phyloP scores from a whole-genome alignment of 140 eudicot genomes.

The Anethum foeniculum region DNA sequence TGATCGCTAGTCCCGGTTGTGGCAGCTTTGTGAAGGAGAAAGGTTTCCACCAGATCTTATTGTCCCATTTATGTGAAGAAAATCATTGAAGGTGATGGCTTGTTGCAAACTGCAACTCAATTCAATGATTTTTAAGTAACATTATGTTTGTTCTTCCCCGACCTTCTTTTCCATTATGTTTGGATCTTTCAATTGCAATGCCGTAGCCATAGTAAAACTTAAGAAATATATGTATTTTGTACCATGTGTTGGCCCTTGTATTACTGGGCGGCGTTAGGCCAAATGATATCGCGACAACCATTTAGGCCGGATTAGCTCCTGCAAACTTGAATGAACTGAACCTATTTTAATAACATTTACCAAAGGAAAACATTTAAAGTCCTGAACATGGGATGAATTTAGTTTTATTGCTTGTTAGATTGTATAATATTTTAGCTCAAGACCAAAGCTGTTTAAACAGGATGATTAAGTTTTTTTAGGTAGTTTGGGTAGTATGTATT shows the following conservation, averaged over 20 bases:
- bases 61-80: neutral
- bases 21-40: neutral
- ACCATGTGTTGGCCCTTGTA: neutral
- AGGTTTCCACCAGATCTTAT: neutral
- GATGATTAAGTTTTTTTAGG: too few species aligned
- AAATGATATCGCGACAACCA: neutral
- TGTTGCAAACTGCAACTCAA: neutral
- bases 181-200: neutral
- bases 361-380: too few species aligned
- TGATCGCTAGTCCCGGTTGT: neutral
- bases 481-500: too few species aligned
- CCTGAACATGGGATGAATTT: too few species aligned
- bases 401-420: too few species aligned
- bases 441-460: too few species aligned
- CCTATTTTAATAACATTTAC: too few species aligned
- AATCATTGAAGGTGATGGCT: neutral
- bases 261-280: neutral
- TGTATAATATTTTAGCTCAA: too few species aligned
- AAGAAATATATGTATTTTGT: neutral
- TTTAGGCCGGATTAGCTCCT: neutral
- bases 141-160: neutral
- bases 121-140: neutral
- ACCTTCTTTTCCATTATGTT: neutral
- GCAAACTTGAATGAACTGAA: too few species aligned
- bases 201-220: neutral